phyloP scores from a whole-genome alignment of 495 filamentous ascomycete genomes.

The Penicillium canariense region DNA sequence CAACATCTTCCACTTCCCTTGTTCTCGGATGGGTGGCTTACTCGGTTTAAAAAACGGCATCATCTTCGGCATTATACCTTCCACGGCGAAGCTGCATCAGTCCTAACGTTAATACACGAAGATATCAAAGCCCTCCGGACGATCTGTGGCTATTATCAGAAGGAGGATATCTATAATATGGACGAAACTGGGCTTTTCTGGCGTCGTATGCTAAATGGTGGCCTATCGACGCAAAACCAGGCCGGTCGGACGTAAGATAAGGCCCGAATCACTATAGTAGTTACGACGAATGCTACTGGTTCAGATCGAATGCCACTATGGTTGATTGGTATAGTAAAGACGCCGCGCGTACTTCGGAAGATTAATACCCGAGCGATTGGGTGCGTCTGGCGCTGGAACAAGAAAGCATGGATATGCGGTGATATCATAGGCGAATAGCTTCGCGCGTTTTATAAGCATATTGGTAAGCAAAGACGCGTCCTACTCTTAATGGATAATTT shows the following conservation, averaged over 20 bases:
- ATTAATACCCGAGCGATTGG: conserved; percentile 11
- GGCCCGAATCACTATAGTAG: conserved; percentile 17
- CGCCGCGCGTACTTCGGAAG: conserved; percentile 15
- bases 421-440: conserved; percentile 26
- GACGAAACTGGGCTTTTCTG: too few relatives aligned
- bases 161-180: conserved; percentile 14
- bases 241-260: conserved; percentile 11
- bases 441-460: conserved; percentile 21
- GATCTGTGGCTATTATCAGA: conserved; percentile 9
- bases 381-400: conserved; percentile 18
- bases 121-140: conserved; percentile 4
- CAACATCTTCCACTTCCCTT: conserved; percentile 1
- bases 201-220: conserved; percentile 12
- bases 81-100: conserved; percentile 12
- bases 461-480: conserved; percentile 14
- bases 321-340: conserved; percentile 24
- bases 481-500: conserved; percentile 26
- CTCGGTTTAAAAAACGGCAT: conserved; percentile 10
- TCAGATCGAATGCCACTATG: conserved; percentile 18
- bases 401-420: too few relatives aligned
- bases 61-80: conserved; percentile 6
- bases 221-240: conserved; percentile 2
- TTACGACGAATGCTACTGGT: conserved; percentile 18
- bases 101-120: conserved; percentile 5
- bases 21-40: conserved; percentile 14